phyloP scores from a whole-genome alignment of 2,329 filamentous ascomycete species.

The Pseudogymnoascus sp. region DNA sequence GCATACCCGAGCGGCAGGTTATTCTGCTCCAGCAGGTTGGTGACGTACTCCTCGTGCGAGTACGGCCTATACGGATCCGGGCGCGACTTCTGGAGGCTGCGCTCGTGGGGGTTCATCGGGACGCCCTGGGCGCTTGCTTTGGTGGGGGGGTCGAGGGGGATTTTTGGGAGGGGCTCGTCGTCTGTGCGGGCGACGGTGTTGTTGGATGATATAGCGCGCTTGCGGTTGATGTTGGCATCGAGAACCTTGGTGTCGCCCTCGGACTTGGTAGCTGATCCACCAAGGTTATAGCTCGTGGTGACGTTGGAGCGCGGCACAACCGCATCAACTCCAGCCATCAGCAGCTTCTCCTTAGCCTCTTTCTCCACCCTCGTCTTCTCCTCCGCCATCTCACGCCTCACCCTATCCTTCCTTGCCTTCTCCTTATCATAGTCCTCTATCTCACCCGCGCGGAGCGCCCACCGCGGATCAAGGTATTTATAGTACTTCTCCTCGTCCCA shows the following conservation, averaged over 20 bases:
- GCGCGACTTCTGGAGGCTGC: not conserved
- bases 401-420: slow-evolving; percentile 31
- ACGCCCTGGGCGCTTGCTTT: not conserved
- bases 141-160: slow-evolving; percentile 4
- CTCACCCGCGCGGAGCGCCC: slow-evolving; percentile 35
- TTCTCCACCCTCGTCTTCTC: too few relatives aligned
- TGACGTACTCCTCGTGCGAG: slow-evolving; percentile 48
- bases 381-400: slow-evolving; percentile 26
- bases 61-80: slow-evolving; percentile 18
- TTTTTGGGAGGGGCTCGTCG: not conserved
- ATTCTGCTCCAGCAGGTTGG: slow-evolving; percentile 33
- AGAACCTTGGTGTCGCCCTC: too few relatives aligned
- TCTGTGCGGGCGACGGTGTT: not conserved
- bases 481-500: slow-evolving; percentile 26
- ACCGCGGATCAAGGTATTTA: slow-evolving; percentile 29
- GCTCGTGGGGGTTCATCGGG: not conserved
- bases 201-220: not conserved
- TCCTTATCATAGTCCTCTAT: slow-evolving; percentile 34
- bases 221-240: not conserved
- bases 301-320: too few relatives aligned
- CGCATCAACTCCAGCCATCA: too few relatives aligned
- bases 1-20: slow-evolving; percentile 44
- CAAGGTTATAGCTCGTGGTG: too few relatives aligned
- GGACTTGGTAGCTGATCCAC: too few relatives aligned
- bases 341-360: too few relatives aligned